These are phyloP conservation scores for Brasilioporus rufonigricans DNA, from an alignment of 768 basidiomycete genomes.

Conservation along the genomic window DNA sequence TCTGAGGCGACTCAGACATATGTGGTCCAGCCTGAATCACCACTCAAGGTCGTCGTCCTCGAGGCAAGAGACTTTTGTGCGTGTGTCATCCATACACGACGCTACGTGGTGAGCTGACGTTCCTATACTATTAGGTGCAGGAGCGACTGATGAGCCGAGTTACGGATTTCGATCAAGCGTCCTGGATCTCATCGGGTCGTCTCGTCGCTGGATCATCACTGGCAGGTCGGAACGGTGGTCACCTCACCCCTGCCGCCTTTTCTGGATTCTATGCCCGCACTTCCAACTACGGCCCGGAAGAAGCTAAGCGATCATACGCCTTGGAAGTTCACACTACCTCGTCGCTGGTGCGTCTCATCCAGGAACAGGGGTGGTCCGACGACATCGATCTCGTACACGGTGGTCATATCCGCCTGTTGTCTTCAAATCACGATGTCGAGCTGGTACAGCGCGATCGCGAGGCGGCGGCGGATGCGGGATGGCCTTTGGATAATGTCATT, in stretches of 20 bases:
- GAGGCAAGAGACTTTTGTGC: slow-evolving; percentile 87
- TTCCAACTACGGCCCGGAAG: slow-evolving; percentile 44
- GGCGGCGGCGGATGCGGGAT: slow-evolving; percentile 52
- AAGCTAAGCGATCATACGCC: slow-evolving; percentile 51
- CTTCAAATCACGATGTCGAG: slow-evolving; percentile 43
- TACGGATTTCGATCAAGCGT: not conserved
- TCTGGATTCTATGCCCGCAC: slow-evolving; percentile 41
- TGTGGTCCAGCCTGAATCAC: slow-evolving; percentile 10
- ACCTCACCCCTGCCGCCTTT: slow-evolving; percentile 56
- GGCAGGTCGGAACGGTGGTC: slow-evolving; percentile 76
- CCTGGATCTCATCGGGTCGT: not conserved
- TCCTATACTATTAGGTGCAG: slow-evolving; percentile 47
- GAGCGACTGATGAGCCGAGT: slow-evolving; percentile 61
- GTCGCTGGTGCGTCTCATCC: slow-evolving; percentile 49
- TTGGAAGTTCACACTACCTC: slow-evolving; percentile 58
- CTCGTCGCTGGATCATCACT: not conserved
- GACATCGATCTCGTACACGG: slow-evolving; percentile 63
- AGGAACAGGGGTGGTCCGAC: slow-evolving; percentile 39
- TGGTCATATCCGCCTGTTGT: slow-evolving; percentile 49
- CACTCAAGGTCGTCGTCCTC: slow-evolving; percentile 58
- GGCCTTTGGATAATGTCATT: slow-evolving; percentile 41
- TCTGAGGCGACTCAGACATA: slow-evolving; percentile 30
- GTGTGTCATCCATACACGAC: slow-evolving; percentile 25
- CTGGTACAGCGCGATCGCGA: slow-evolving; percentile 44
- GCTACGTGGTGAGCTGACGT: not conserved